Evolutionary conservation across 306 rosid genomes (phyloP).

Genomic region (Vicia villosa): DNA sequence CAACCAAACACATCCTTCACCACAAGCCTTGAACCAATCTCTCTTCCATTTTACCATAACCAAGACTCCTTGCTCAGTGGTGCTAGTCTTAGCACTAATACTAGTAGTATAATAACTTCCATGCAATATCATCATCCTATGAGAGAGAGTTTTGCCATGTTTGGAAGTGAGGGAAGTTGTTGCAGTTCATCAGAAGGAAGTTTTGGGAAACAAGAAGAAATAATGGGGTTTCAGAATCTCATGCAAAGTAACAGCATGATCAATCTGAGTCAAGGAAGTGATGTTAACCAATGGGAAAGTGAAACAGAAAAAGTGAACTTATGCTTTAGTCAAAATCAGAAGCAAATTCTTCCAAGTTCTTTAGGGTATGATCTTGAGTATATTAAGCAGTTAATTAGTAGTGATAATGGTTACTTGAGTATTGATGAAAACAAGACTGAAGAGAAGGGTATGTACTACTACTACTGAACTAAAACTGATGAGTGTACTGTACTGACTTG

Average conservation of each 20-base stretch:
- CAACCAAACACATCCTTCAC: slow-evolving; percentile 35
- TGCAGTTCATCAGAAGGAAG: slow-evolving; percentile 76
- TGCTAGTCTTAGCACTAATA: background rate
- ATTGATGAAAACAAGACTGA: slow-evolving; percentile 59
- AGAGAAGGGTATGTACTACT: slow-evolving; percentile 38
- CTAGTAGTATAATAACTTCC: too few relatives aligned
- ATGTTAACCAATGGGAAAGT: slow-evolving; percentile 42
- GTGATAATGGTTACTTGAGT: slow-evolving; percentile 37
- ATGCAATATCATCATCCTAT: slow-evolving; percentile 40
- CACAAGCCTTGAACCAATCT: slow-evolving; percentile 37
- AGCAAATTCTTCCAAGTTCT: slow-evolving; percentile 31
- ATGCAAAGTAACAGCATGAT: slow-evolving; percentile 31
- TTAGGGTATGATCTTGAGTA: slow-evolving; percentile 55
- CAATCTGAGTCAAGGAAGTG: slow-evolving; percentile 33
- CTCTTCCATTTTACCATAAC: slow-evolving; percentile 48
- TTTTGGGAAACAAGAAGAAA: slow-evolving; percentile 57
- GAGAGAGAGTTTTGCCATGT: slow-evolving; percentile 48
- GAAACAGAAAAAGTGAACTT: slow-evolving; percentile 38
- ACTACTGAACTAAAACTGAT: slow-evolving; percentile 44
- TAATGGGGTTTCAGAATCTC: slow-evolving; percentile 41
- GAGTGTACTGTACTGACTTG: slow-evolving; percentile 51
- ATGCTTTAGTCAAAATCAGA: background rate
- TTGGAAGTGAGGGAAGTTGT: slow-evolving; percentile 78
- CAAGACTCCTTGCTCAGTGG: slow-evolving; percentile 42
- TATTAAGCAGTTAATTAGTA: slow-evolving; percentile 54